Base-by-base conservation (phyloP, 2,329 filamentous ascomycete genomes). In the Metarhizium robertsii region DNA sequence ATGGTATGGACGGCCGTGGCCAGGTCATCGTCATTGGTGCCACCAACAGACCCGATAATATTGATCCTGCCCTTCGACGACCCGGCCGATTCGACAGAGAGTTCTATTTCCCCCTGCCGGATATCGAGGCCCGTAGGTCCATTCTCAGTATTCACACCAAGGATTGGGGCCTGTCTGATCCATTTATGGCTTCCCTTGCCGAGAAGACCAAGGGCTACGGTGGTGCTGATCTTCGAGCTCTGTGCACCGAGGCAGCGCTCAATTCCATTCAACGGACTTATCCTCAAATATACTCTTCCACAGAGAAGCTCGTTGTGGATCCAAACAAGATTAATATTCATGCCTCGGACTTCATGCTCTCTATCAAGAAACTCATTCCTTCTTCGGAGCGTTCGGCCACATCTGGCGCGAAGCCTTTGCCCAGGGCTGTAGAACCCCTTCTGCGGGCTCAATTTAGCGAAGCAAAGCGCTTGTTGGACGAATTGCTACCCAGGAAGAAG, bases 1-100 rank as follows among this genome's bases (percentile, higher is more conserved):
- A 96, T 70, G 92, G 92, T 60, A 96, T 96, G 92, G 92, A 96
- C 66, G 92, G 91, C n/a, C 86, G 92, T 68, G 92, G 92, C 34
- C 94, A 99, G 71, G 94, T 99, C 58, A 95, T 99, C 67, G 92
- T 99, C 40, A 97, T 99, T 65, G 94, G 94, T 61, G 94, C 94
- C n/a, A 99, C 92, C 56, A 99, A 99, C 69, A 85, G 92, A 61
- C 92, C 94, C 0, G 92, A 97, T 70, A 95, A 94, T 53, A 92
- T 99, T 59, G 92, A 99, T 69, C 92, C 92, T 61, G 92, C 92
- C n/a, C 79, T 99, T 57, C 87, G 94, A 58, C 86, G 92, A 52
- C 92, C 94, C 20, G 95, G 94, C 47, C 87, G 94, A 53, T 99
- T 99, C 66, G 94, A 99, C 68, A 81, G 94, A 69, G 95, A 99